Evolutionary conservation across 257 asterid genomes (phyloP), one percentile per base, ranked within the genome.

Genomic region (Plantago major): DNA sequence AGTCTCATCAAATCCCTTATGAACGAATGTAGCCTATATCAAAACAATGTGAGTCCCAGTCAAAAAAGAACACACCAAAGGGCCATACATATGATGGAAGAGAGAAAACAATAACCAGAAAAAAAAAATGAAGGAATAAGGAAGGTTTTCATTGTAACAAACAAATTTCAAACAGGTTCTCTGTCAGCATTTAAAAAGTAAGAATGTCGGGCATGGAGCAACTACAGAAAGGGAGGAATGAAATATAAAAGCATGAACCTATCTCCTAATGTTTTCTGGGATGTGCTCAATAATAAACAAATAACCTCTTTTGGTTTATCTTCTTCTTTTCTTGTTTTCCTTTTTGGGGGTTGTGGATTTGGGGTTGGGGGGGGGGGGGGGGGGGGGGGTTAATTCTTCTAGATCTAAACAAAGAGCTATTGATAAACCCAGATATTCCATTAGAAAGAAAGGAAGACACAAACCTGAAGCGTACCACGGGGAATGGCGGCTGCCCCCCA

Each of bases 391-490:
- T 9, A 9, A 51, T 17, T 7, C 10, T 52, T 49, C 54, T 48
- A 49, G 55, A 49, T 56, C 30, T 33, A 33, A 33, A 33, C 40
- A 33, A 33, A 33, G 40, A 33, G 40, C 8, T 33, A 28, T 30
- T 40, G 43, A 58, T 12, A 43, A 53, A 45, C 48, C 57, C 63
- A 5, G 58, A 57, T 48, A 51, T 7, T 19, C 42, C 14, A 46
- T 43, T 12, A 45, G 38, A 18, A 60, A 61, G 73, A 80, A 70
- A 74, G n/a, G n/a, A n/a, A n/a, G n/a, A 48, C 70, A 82, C 97
- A 73, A 81, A 93, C 99, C 99, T 93, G 99, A 75, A 93, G 97
- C 73, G 99, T 93, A 79, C 99, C 99, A 73, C 99, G 95, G 54
- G 95, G 95, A 81, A 93, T 93, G 46, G 78, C 67, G 66, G 87